A percentile compares a stretch with the other conserved stretches of the same genome.
These are phyloP conservation scores for Cinnamomum micranthum DNA, from an alignment of 164 flowering plant genomes.

Conservation along the genomic window DNA sequence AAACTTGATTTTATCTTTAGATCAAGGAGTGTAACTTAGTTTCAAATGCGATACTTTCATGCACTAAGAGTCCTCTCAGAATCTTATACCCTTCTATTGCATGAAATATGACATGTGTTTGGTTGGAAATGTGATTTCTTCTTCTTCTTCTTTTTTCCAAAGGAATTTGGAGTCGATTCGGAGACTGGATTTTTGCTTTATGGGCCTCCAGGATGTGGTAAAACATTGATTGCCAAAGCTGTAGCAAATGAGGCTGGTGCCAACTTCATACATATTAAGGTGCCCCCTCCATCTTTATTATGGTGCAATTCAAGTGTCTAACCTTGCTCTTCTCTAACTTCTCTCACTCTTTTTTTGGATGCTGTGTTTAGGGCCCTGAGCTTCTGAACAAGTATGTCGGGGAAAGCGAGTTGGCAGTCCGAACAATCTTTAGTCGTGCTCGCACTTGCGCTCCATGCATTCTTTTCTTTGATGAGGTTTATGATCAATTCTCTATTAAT, in stretches of 20 bases:
- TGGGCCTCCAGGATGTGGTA: constrained; percentile 99
- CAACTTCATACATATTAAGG: constrained; percentile 94
- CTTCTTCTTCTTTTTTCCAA: constrained; percentile 10
- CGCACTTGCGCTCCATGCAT: constrained; percentile 92
- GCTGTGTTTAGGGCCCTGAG: constrained; percentile 74
- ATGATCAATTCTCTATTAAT: neutral
- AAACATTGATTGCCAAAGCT: constrained; percentile 94
- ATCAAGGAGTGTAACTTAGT: too few relatives aligned
- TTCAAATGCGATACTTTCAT: too few relatives aligned
- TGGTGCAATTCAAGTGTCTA: neutral
- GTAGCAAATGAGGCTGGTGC: constrained; percentile 98
- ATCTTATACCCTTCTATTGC: neutral
- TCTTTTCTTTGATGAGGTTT: constrained; percentile 96
- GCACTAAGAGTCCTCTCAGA: too few relatives aligned
- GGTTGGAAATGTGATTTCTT: neutral
- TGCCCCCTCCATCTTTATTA: constrained; percentile 8
- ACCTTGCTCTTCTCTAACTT: neutral
- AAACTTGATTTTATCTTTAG: too few relatives aligned
- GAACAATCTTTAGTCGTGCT: constrained; percentile 81
- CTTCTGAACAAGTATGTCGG: constrained; percentile 93
- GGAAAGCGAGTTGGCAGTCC: constrained; percentile 87
- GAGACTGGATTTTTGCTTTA: constrained; percentile 90
- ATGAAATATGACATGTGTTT: neutral
- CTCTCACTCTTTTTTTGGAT: neutral
- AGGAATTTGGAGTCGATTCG: constrained; percentile 68